Evolutionary conservation across 2,329 filamentous ascomycete genomes (phyloP).

Genomic region (Trichophyton verrucosum): DNA sequence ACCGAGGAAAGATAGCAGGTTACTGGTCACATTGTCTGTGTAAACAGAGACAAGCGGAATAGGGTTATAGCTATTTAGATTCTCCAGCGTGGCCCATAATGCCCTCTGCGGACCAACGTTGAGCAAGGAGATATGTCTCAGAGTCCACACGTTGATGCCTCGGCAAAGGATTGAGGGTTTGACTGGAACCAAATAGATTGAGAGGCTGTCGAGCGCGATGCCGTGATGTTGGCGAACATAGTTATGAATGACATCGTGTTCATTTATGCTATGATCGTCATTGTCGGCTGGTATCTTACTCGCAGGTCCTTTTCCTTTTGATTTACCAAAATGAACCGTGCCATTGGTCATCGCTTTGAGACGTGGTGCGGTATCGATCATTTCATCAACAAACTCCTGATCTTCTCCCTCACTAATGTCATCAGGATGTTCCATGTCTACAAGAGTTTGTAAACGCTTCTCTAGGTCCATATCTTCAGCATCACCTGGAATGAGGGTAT

Average conservation of each 20-base stretch:
- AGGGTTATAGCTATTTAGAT: conserved; percentile 41
- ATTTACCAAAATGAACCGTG: background rate
- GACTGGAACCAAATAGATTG: conserved; percentile 48
- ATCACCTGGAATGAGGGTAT: background rate
- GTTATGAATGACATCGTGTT: conserved; percentile 20
- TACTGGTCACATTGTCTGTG: conserved; percentile 49
- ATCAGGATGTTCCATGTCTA: conserved; percentile 25
- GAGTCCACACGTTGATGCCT: conserved; percentile 44
- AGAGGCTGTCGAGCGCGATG: conserved; percentile 43
- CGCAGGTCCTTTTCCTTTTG: background rate
- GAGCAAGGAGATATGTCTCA: conserved; percentile 49
- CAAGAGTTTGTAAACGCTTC: conserved; percentile 12
- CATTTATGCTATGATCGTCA: background rate
- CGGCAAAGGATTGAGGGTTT: conserved; percentile 46
- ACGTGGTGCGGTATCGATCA: background rate
- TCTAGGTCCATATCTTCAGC: conserved; percentile 9
- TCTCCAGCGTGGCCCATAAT: conserved; percentile 47
- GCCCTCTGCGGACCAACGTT: conserved; percentile 50
- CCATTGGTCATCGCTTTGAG: background rate
- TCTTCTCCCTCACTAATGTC: conserved; percentile 20
- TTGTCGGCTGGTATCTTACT: conserved; percentile 3
- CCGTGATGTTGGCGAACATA: conserved; percentile 50
- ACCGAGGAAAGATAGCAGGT: conserved; percentile 36
- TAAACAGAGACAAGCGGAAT: conserved; percentile 47
- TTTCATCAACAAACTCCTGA: conserved; percentile 15